Percentiles rank a stretch among this genome's conserved stretches.
These are phyloP conservation scores for Aspergillus latus DNA, from an alignment of 2,329 filamentous ascomycete species.

Conservation along the genomic window DNA sequence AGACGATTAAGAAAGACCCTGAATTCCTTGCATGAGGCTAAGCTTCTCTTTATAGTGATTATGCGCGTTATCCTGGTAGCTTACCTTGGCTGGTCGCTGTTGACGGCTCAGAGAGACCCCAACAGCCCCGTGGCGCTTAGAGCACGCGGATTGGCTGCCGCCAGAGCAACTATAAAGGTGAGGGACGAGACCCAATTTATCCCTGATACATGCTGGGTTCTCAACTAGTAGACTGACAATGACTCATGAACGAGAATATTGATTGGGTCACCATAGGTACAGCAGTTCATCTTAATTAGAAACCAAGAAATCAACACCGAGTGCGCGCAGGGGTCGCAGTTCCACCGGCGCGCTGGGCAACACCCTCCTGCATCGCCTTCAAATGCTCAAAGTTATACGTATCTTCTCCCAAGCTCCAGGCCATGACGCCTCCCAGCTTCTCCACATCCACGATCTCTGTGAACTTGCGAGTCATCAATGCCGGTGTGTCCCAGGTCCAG, in stretches of 20 bases:
- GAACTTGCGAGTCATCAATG: conserved; percentile 63
- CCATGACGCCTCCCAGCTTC: conserved; percentile 68
- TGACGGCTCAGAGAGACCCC: background rate
- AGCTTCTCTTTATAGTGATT: background rate
- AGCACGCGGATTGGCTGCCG: background rate
- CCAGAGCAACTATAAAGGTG: background rate
- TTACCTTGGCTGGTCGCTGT: background rate
- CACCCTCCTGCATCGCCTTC: conserved; percentile 41
- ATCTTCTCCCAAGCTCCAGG: conserved; percentile 73
- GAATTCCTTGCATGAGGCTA: background rate
- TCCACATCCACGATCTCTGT: conserved; percentile 56
- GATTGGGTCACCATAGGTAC: background rate
- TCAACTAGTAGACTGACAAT: background rate
- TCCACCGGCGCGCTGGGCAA: conserved; percentile 14
- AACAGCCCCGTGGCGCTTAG: background rate
- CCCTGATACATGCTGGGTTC: background rate
- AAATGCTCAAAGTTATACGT: conserved; percentile 47
- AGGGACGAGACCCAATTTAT: background rate
- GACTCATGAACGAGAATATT: background rate
- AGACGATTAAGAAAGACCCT: background rate
- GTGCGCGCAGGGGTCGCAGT: background rate
- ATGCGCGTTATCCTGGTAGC: background rate
- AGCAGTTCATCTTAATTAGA: background rate
- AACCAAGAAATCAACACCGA: background rate
- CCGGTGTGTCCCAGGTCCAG: conserved; percentile 72